A percentile compares a stretch with the other conserved stretches of the same genome.
Evolutionary conservation across 2,329 filamentous ascomycete genomes (phyloP).

Genomic region (Aureobasidium sp.): DNA sequence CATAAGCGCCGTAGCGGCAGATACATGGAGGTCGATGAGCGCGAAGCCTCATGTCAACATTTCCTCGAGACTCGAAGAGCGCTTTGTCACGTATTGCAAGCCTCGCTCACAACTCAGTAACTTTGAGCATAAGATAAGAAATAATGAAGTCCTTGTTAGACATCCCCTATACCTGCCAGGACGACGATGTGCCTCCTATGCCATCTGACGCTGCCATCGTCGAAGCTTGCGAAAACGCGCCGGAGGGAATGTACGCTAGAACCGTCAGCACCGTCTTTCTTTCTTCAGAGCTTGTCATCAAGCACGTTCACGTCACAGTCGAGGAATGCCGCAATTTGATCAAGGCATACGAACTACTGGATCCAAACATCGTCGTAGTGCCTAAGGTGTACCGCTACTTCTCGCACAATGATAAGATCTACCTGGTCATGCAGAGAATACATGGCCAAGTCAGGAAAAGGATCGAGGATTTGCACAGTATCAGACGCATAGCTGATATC

Average conservation of each 20-base stretch:
- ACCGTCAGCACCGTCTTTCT: neutral
- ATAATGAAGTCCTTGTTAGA: neutral
- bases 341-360: neutral
- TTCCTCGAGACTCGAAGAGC: neutral
- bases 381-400: neutral
- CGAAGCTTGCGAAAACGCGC: neutral
- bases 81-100: too few relatives aligned
- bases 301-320: neutral
- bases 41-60: too few relatives aligned
- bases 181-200: neutral
- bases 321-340: constrained; percentile 1
- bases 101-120: neutral
- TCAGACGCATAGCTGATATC: neutral
- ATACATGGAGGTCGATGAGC: neutral
- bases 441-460: neutral
- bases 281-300: neutral
- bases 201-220: neutral
- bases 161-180: neutral
- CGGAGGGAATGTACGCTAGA: neutral
- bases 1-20: neutral
- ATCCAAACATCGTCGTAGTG: neutral
- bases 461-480: neutral
- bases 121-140: neutral
- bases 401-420: neutral
- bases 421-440: neutral